Conservation (phyloP, 768 basidiomycete species). For the Mycena rebaudengoi region DNA sequence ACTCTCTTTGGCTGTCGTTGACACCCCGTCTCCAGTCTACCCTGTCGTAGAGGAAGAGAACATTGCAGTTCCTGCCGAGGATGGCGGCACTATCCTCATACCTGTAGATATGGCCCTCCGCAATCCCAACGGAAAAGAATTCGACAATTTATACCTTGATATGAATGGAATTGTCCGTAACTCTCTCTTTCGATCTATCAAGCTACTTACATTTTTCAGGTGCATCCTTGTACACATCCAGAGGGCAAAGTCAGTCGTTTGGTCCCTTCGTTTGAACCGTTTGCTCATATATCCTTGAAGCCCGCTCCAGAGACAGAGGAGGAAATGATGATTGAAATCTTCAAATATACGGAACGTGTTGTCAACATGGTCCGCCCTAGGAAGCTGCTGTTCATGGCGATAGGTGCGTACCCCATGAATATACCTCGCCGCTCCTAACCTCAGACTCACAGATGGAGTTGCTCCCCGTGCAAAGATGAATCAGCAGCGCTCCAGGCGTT, state of each 20-base stretch:
- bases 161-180: slow-evolving; percentile 96
- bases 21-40: slow-evolving; percentile 53
- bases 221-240: slow-evolving; percentile 99
- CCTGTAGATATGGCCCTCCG: slow-evolving; percentile 81
- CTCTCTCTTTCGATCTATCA: not conserved
- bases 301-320: slow-evolving; percentile 98
- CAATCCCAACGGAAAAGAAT: slow-evolving; percentile 96
- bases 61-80: slow-evolving; percentile 67
- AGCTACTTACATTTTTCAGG: slow-evolving; percentile 53
- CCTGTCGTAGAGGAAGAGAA: slow-evolving; percentile 90
- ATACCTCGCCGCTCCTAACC: not conserved
- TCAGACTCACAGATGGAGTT: slow-evolving; percentile 84
- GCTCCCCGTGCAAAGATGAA: slow-evolving; percentile 99
- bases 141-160: slow-evolving; percentile 96
- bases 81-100: slow-evolving; percentile 72
- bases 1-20: not conserved
- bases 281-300: slow-evolving; percentile 44
- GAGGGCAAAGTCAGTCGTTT: slow-evolving; percentile 82
- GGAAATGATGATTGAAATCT: slow-evolving; percentile 99
- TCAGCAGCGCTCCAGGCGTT: slow-evolving; percentile 96
- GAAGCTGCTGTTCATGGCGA: slow-evolving; percentile 97
- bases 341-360: slow-evolving; percentile 95
- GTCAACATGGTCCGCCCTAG: slow-evolving; percentile 97
- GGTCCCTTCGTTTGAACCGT: not conserved
- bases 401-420: slow-evolving; percentile 67